These are phyloP conservation scores for Tylopilus sp. DNA, from an alignment of 1,284 basidiomycete species.

Conservation along the genomic window DNA sequence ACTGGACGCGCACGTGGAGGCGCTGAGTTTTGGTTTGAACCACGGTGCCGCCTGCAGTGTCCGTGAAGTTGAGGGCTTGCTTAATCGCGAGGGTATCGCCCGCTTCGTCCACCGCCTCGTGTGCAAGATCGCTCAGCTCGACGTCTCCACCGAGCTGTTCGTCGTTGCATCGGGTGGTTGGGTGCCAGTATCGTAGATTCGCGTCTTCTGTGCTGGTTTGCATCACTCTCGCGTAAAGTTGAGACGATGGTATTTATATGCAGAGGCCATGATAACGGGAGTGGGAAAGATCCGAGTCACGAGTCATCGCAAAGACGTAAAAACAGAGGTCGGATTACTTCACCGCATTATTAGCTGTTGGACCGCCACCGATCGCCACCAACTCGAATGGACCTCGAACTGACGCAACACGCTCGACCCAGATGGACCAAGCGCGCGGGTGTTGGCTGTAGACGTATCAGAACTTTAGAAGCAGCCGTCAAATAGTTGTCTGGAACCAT, in stretches of 20 bases:
- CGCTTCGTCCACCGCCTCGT: background rate
- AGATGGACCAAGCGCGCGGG: too few species aligned
- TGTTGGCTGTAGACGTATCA: too few species aligned
- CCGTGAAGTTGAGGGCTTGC: background rate
- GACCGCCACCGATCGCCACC: too few species aligned
- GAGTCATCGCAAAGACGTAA: background rate
- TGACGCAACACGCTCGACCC: too few species aligned
- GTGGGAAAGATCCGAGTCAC: background rate
- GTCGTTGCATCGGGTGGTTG: slow-evolving; percentile 2
- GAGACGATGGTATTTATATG: slow-evolving; percentile 13
- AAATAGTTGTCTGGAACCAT: too few species aligned
- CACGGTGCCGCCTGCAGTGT: background rate
- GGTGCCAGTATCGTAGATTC: slow-evolving; percentile 10
- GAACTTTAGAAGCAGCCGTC: too few species aligned
- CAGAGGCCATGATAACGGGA: slow-evolving; percentile 2
- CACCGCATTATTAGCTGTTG: too few species aligned
- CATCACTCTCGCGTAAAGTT: slow-evolving; percentile 8
- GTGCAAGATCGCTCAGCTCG: slow-evolving; percentile 13
- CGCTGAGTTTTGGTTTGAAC: slow-evolving; percentile 20
- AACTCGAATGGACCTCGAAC: too few species aligned
- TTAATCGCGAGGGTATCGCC: background rate
- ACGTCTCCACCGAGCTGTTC: slow-evolving; percentile 1
- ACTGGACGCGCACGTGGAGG: slow-evolving; percentile 25
- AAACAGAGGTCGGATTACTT: too few species aligned
- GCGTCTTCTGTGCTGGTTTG: slow-evolving; percentile 8